phyloP scores from a whole-genome alignment of 2,329 filamentous ascomycete genomes.

The Aspergillus caelatus region DNA sequence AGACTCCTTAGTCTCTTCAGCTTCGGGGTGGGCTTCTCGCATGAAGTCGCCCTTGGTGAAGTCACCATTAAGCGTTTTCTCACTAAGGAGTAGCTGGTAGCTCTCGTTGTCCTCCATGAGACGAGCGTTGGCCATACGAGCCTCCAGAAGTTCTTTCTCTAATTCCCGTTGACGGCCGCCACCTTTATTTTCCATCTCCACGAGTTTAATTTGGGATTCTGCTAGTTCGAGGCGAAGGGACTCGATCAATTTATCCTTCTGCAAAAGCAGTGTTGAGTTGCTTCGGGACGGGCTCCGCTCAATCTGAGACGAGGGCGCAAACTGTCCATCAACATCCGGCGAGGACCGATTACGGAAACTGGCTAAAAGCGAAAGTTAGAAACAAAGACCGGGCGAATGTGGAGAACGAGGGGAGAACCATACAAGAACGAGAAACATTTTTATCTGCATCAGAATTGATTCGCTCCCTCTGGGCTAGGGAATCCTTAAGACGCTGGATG shows the following conservation, averaged over 20 bases:
- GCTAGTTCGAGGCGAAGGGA: slow-evolving; percentile 88
- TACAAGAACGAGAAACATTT: slow-evolving; percentile 56
- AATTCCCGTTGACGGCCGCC: slow-evolving; percentile 85
- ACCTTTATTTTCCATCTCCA: slow-evolving; percentile 90
- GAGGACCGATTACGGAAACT: slow-evolving; percentile 56
- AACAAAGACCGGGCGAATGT: slow-evolving; percentile 3
- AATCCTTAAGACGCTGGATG: slow-evolving; percentile 90
- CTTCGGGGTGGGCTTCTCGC: slow-evolving; percentile 51
- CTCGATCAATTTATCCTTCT: slow-evolving; percentile 97
- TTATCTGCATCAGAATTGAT: slow-evolving; percentile 54
- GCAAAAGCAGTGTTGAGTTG: slow-evolving; percentile 84
- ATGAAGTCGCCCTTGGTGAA: slow-evolving; percentile 82
- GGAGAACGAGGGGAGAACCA: slow-evolving; percentile 27
- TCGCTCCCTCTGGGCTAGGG: slow-evolving; percentile 73
- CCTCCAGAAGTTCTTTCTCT: slow-evolving; percentile 87
- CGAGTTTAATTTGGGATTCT: slow-evolving; percentile 91
- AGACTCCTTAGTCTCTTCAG: slow-evolving; percentile 48
- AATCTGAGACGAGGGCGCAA: slow-evolving; percentile 81
- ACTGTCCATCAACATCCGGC: slow-evolving; percentile 74
- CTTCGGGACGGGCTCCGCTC: slow-evolving; percentile 87
- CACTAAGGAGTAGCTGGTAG: slow-evolving; percentile 90
- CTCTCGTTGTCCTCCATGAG: slow-evolving; percentile 99
- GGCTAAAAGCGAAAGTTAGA: slow-evolving; percentile 34
- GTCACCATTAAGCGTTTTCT: slow-evolving; percentile 94
- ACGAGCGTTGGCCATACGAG: slow-evolving; percentile 91